Base-by-base conservation (phyloP, 352 stramenopile genomes). In the Pythium dissotocum region DNA sequence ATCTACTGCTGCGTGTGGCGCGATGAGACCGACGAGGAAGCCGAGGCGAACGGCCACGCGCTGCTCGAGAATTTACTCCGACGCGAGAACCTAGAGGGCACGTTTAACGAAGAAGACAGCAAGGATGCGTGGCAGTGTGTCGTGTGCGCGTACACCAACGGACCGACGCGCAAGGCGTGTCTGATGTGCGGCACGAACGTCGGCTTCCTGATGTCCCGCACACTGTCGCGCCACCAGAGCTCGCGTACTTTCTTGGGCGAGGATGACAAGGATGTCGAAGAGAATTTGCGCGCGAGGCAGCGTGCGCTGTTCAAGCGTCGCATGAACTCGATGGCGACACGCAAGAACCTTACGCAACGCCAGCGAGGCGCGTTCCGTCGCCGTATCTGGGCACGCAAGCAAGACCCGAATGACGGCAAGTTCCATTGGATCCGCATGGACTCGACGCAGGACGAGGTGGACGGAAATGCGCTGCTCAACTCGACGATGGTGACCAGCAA, bases 351-450 rank as follows among this genome's bases (percentile, higher is more conserved):
- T 46, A 87, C 79, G 36, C 84, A 90, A 69, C 70, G 82, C 54
- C 84, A 92, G 61, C 82, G 84, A 16, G 84, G 84, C 28, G 84
- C 84, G 49, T 84, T 88, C 65, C 80, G 83, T 35, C 77, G 84
- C 16, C 76, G 79, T 7, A 69, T 92, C 10, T 92, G 84, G 84
- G 76, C 85, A 52, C 82, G 84, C 51, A 88, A 86, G 59, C 73
- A 79, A 49, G 63, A 79, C 28, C 24, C 63, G 4, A 13, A 2
- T n/a, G 81, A 92, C 61, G 82, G 82, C 67, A 90, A 87, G 68
- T 90, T 91, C 71, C 80, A 85, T 66, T 92, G 84, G 84, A 73
- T 88, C 26, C 82, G 83, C 13, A 80, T 89, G 67, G 83, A 87
- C 66, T 88, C 73, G 48, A 87, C 72, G 6, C 76, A 83, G 48